Evolutionary conservation across 2,329 filamentous ascomycete species (phyloP).

Genomic region (Fusarium tupiense): DNA sequence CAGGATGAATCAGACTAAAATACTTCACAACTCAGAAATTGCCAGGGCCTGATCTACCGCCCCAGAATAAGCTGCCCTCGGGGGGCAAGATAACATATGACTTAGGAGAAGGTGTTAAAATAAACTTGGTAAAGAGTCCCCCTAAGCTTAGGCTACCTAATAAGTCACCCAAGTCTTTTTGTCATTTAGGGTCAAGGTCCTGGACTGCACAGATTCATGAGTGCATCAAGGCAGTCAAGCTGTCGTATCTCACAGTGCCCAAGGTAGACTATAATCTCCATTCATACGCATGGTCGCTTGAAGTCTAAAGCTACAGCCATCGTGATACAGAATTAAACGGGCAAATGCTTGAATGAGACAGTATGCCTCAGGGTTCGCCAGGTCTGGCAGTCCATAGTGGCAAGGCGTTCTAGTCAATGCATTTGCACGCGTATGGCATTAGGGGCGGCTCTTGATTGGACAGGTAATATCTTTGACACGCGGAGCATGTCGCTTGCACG

Average conservation of each 20-base stretch:
- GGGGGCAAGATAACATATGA: no score
- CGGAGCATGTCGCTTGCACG: conserved; percentile 26
- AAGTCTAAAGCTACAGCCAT: neutral
- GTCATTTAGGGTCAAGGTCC: no score
- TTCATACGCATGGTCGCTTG: neutral
- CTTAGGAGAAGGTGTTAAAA: no score
- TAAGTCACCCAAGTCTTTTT: no score
- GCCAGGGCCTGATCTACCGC: neutral
- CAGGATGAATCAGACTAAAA: neutral
- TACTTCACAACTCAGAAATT: neutral
- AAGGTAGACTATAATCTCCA: neutral
- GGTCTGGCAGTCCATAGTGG: neutral
- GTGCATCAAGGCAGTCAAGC: neutral
- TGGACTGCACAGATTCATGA: neutral
- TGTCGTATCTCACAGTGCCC: neutral
- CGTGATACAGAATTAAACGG: conserved; percentile 10
- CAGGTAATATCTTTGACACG: conserved; percentile 23
- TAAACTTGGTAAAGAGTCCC: no score
- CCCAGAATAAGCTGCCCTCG: neutral
- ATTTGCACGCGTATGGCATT: conserved; percentile 3
- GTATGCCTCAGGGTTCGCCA: neutral
- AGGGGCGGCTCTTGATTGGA: conserved; percentile 13
- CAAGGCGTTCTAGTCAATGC: conserved; percentile 28
- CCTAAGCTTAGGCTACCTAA: no score
- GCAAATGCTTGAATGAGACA: neutral